Conservation (phyloP, 495 filamentous ascomycete species). For the Penicillium goetzii region DNA sequence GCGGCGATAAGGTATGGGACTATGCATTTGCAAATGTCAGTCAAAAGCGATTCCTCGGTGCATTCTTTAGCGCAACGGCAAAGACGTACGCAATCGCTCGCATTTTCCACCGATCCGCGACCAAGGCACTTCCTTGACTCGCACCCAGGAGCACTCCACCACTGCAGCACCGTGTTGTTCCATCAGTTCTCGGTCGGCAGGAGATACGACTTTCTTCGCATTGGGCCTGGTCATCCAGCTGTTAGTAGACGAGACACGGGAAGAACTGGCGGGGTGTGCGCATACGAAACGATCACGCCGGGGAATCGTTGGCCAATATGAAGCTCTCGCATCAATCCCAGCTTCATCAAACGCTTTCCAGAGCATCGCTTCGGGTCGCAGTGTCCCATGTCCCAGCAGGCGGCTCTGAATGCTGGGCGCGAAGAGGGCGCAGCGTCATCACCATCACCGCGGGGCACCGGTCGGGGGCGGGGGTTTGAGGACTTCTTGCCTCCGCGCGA, state of each 20-base stretch:
- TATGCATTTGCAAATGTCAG: slow-evolving; percentile 14
- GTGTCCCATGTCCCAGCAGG: slow-evolving; percentile 96
- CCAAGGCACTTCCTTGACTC: slow-evolving; percentile 90
- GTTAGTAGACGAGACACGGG: slow-evolving; percentile 19
- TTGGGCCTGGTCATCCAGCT: slow-evolving; percentile 63
- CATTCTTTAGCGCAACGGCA: neutral
- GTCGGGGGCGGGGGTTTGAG: slow-evolving; percentile 53
- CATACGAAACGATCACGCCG: slow-evolving; percentile 85
- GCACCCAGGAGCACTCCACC: slow-evolving; percentile 95
- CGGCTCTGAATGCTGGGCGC: slow-evolving; percentile 79
- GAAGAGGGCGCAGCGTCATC: slow-evolving; percentile 38
- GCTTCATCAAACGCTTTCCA: slow-evolving; percentile 87
- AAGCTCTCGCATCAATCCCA: slow-evolving; percentile 92
- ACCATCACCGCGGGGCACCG: slow-evolving; percentile 48
- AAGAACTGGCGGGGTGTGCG: slow-evolving; percentile 15
- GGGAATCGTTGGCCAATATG: slow-evolving; percentile 86
- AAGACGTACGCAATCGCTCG: slow-evolving; percentile 70
- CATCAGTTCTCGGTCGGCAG: slow-evolving; percentile 77
- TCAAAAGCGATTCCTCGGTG: neutral
- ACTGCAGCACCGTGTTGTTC: slow-evolving; percentile 92
- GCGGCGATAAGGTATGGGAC: slow-evolving; percentile 95
- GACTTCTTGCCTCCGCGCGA: slow-evolving; percentile 69
- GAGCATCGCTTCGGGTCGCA: slow-evolving; percentile 98
- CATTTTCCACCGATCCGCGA: slow-evolving; percentile 90
- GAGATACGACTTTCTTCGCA: slow-evolving; percentile 80